Conservation (phyloP, 768 basidiomycete genomes). For the Suillus placidus region DNA sequence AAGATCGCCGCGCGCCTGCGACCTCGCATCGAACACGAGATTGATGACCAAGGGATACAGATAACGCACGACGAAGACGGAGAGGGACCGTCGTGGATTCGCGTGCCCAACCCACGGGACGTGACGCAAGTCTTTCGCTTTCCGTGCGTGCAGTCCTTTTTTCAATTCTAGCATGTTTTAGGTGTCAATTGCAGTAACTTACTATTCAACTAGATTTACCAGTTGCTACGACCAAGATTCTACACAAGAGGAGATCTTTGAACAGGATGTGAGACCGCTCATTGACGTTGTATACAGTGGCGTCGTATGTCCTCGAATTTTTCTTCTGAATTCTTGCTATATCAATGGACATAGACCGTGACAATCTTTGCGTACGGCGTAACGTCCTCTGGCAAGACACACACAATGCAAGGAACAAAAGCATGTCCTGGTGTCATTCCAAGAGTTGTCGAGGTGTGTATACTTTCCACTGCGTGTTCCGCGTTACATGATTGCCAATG, state of each 20-base stretch:
- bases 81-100: constrained; percentile 49
- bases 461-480: background rate
- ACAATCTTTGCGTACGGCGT: constrained; percentile 92
- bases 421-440: constrained; percentile 85
- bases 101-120: constrained; percentile 73
- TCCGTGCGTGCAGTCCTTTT: constrained; percentile 48
- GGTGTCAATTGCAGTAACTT: constrained; percentile 11
- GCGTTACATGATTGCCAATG: constrained; percentile 1
- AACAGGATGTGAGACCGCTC: constrained; percentile 73
- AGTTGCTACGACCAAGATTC: constrained; percentile 74
- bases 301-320: constrained; percentile 50
- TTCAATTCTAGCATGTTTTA: constrained; percentile 6
- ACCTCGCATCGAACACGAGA: constrained; percentile 62
- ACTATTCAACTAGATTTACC: constrained; percentile 53
- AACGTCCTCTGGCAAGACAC: constrained; percentile 88
- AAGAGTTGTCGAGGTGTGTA: constrained; percentile 67
- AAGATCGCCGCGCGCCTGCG: constrained; percentile 74
- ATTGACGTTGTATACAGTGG: constrained; percentile 79
- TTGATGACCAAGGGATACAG: constrained; percentile 62
- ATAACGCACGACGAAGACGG: constrained; percentile 46
- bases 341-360: constrained; percentile 54
- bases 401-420: constrained; percentile 87
- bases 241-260: constrained; percentile 77
- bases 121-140: constrained; percentile 74
- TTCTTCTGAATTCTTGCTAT: background rate